Evolutionary conservation across 2,329 filamentous ascomycete genomes (phyloP), one percentile per base, ranked within the genome.

Genomic region (Talaromyces sp.): DNA sequence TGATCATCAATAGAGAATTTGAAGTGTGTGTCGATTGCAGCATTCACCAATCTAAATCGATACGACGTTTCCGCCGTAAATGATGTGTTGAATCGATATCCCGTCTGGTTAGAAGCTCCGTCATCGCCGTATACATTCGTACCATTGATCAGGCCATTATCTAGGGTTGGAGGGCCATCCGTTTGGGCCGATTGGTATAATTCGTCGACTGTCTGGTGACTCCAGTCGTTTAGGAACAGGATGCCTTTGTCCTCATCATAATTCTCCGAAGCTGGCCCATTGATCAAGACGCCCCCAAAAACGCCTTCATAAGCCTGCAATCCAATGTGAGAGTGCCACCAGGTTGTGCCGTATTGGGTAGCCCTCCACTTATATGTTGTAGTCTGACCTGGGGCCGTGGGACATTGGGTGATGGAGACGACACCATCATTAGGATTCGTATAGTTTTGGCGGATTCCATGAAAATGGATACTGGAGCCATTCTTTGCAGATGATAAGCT

Each of bases 271-370:
- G 74, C 69, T 9, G 75, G 75, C 2, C 75, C 75, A 57, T 77
- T 69, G 48, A 77, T 74, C 3, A 88, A 72, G 38, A 89, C 82
- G 2, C 79, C 80, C 0, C 87, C 87, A 31, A 83, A 76, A 0
- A 87, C 72, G 1, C 87, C 87, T 58, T 87, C 78, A 65, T 70
- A 71, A 17, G 74, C 72, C 54, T 77, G 75, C 1, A 74, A 64
- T 0, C 65, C 65, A 32, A 74, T 71, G 54, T 77, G 75, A 11
- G 70, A 72, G 52, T 73, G 70, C 29, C 72, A 73, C 69, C 70
- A 73, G 0, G 65, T 63, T 2, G 68, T 66, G 0, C 75, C 75
- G 51, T 77, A 77, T 56, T 75, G 70, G 27, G 65, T 68, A 1
- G 74, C 74, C 35, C 70, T 65, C 70, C 69, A 76, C 19, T 65